A percentile compares a stretch with the other conserved stretches of the same genome.
These are phyloP conservation scores for Spathaspora girioi DNA, from an alignment of 805 yeast genomes.

Conservation along the genomic window DNA sequence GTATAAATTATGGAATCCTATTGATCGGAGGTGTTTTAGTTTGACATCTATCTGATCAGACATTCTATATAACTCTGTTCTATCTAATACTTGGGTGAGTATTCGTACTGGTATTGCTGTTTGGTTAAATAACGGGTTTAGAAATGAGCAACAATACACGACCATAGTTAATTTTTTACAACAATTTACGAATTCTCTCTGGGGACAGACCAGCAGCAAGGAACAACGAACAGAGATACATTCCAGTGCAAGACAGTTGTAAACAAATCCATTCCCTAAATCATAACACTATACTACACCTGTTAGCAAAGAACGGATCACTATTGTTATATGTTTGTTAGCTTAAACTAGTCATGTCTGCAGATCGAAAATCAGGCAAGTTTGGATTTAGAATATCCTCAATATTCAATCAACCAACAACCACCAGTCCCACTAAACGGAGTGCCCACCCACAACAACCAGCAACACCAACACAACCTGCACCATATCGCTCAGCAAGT, in stretches of 20 bases:
- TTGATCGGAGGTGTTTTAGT: slow-evolving; percentile 1
- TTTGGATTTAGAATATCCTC: slow-evolving; percentile 30
- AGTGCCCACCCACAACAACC: not conserved
- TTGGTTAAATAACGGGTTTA: not conserved
- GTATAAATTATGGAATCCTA: slow-evolving; percentile 2
- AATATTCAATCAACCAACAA: slow-evolving; percentile 18
- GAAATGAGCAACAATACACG: not conserved
- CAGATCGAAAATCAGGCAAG: slow-evolving; percentile 13
- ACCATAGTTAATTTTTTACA: not conserved
- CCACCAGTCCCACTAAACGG: not conserved
- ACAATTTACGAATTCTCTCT: not conserved
- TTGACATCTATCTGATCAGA: not conserved
- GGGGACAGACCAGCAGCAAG: not conserved
- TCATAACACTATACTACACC: too few relatives aligned
- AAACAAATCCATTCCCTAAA: too few relatives aligned
- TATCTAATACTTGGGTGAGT: not conserved
- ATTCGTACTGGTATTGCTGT: too few relatives aligned
- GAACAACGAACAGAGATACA: too few relatives aligned
- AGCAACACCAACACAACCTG: not conserved
- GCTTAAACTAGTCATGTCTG: slow-evolving; percentile 1
- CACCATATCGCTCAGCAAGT: not conserved
- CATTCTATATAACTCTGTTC: not conserved
- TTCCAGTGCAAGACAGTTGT: too few relatives aligned
- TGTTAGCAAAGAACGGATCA: too few relatives aligned
- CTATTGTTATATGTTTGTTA: too few relatives aligned